Conservation (phyloP, 2,329 filamentous ascomycete species). For the Incumbomyces lentus region DNA sequence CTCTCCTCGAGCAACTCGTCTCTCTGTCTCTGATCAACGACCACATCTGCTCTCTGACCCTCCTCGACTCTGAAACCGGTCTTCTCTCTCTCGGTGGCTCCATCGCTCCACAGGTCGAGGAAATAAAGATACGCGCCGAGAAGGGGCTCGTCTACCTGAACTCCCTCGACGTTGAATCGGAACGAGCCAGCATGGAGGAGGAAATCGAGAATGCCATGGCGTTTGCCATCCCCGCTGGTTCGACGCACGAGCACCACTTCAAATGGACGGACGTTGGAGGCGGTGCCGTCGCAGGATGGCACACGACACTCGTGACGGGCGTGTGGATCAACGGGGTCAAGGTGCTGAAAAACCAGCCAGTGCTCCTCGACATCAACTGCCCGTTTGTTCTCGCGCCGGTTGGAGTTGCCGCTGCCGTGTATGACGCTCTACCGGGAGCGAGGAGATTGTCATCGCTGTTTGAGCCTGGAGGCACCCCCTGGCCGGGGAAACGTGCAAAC, state of each 20-base stretch:
- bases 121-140: constrained; percentile 21
- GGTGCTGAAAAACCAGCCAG: constrained; percentile 25
- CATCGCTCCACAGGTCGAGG: constrained; percentile 19
- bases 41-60: constrained; percentile 23
- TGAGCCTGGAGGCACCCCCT: not conserved
- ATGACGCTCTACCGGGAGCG: constrained; percentile 15
- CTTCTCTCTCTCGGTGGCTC: constrained; percentile 26
- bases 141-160: constrained; percentile 20
- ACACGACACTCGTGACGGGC: constrained; percentile 25
- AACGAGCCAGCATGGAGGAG: constrained; percentile 3
- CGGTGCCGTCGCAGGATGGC: constrained; percentile 22
- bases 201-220: constrained; percentile 9
- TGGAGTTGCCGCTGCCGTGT: constrained; percentile 10
- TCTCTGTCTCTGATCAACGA: constrained; percentile 15
- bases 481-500: constrained; percentile 4
- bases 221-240: constrained; percentile 8
- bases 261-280: constrained; percentile 24
- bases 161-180: constrained; percentile 6
- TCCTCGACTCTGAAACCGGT: constrained; percentile 23
- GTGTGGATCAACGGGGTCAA: constrained; percentile 25
- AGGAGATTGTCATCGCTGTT: constrained; percentile 1
- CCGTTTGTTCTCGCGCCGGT: constrained; percentile 20
- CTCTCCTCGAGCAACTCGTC: constrained; percentile 21
- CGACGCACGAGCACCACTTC: constrained; percentile 19
- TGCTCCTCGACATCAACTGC: constrained; percentile 22